Evolutionary conservation across 1,284 basidiomycete genomes (phyloP), one percentile per base, ranked within the genome.

Genomic region (Rhodotorula sp.): DNA sequence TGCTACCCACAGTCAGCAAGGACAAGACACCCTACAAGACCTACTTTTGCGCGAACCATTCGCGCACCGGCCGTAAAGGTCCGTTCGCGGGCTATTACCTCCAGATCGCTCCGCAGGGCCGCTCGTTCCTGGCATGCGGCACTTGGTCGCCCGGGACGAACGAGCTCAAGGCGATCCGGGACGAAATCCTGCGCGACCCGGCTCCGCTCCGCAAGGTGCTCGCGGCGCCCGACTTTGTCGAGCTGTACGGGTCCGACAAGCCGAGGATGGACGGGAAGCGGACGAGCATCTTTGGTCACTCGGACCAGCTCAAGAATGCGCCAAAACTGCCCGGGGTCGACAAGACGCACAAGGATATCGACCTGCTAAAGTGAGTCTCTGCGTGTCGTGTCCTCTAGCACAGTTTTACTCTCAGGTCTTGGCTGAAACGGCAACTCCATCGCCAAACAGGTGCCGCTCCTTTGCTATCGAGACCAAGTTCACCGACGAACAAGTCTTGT

Each of bases 261-360:
- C 64, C 70, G 39, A 67, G 52, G 43, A 68, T 63, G 61, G 65
- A 71, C 60, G 72, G 71, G 23, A 70, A 64, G 58, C 64, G 73
- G 31, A 62, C 57, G 62, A 72, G 73, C 62, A 73, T 80, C 23
- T 80, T 78, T 72, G 79, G 79, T 1, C 62, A 69, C 14, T 75
- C 76, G 46, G 78, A 80, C 70, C 69, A 80, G 65, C 75, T 81
- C 51, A 80, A 80, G 74, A 78, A 76, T 49, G 72, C 72, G n/a
- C 78, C 78, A 3, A 79, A 79, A 61, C 67, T 79, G 20, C 71
- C 76, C 34, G 80, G 79, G 20, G 79, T 81, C 15, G 77, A 79
- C 69, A 81, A 81, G 69, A 78, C 72, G 21, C 80, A 82, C 67
- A 74, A 73, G 46, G 78, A 82, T 64, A 81, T 81, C 58, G 79